These are phyloP conservation scores for Podaxis mareebaensis DNA, from an alignment of 768 basidiomycete genomes.

Conservation along the genomic window DNA sequence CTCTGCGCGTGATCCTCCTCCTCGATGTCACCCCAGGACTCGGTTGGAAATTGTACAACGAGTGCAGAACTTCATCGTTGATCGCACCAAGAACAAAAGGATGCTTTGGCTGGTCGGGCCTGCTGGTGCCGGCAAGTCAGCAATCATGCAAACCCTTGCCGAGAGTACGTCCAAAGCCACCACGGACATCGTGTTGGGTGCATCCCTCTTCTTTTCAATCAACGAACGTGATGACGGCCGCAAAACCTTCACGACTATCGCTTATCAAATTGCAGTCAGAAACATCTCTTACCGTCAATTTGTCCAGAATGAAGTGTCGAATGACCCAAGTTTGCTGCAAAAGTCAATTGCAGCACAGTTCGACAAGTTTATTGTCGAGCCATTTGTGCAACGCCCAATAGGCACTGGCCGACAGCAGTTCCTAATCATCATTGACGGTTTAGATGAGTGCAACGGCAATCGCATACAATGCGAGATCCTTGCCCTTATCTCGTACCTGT, in stretches of 20 bases:
- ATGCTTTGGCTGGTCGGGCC: not conserved
- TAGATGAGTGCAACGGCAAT: conserved; percentile 27
- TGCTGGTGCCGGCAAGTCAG: not conserved
- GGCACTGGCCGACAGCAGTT: too few species aligned
- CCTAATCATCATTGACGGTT: conserved; percentile 25
- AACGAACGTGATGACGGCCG: too few species aligned
- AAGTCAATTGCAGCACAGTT: conserved; percentile 20
- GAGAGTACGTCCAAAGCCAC: not conserved
- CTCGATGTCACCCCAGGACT: not conserved
- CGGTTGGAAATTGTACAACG: not conserved
- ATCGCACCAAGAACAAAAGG: not conserved
- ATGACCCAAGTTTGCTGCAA: conserved; percentile 13
- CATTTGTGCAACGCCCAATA: conserved; percentile 1
- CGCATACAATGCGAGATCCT: conserved; percentile 19
- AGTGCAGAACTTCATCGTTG: not conserved
- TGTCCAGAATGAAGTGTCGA: conserved; percentile 13
- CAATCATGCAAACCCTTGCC: not conserved
- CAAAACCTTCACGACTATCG: too few species aligned
- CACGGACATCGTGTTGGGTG: too few species aligned
- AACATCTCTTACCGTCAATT: not conserved
- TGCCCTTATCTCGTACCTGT: conserved; percentile 4
- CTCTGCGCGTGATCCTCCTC: not conserved
- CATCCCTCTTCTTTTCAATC: too few species aligned
- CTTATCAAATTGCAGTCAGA: too few species aligned
- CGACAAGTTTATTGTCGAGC: conserved; percentile 18